These are phyloP conservation scores for Scheffersomyces stambukii DNA, from an alignment of 1,139 yeast species.

Conservation along the genomic window DNA sequence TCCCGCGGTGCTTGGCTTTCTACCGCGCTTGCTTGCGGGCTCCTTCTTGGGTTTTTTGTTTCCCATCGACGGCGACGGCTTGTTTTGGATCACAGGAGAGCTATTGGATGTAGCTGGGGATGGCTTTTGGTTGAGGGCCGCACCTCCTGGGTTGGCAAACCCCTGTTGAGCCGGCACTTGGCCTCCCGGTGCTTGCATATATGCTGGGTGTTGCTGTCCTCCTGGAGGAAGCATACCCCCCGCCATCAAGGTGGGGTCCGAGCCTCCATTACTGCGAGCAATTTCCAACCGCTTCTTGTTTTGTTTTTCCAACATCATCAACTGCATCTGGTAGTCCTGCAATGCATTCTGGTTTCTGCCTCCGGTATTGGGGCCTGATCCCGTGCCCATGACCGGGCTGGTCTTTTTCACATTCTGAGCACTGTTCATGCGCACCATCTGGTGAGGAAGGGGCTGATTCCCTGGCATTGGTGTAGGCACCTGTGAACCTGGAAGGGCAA, in stretches of 20 bases:
- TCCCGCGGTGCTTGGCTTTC: conserved; percentile 28
- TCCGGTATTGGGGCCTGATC: conserved; percentile 1
- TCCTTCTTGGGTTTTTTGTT: conserved; percentile 24
- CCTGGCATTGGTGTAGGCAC: conserved; percentile 1
- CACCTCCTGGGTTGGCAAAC: no score
- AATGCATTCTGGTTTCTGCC: conserved; percentile 39
- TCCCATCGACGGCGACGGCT: conserved; percentile 32
- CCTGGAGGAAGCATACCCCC: conserved; percentile 14
- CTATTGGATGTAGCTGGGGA: conserved; percentile 25
- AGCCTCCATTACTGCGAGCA: conserved; percentile 35
- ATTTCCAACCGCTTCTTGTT: conserved; percentile 60
- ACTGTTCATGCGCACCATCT: conserved; percentile 8
- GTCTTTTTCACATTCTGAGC: conserved; percentile 13
- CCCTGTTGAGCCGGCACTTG: background rate
- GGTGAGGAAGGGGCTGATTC: conserved; percentile 1
- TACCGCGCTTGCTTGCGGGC: conserved; percentile 27
- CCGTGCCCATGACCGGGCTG: conserved; percentile 5
- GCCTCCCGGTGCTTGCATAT: conserved; percentile 13
- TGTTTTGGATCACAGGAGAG: conserved; percentile 32
- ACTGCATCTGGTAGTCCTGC: conserved; percentile 74
- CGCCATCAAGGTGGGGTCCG: conserved; percentile 6
- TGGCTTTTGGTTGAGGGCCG: conserved; percentile 14
- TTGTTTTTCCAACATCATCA: conserved; percentile 67
- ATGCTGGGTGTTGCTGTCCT: conserved; percentile 7
- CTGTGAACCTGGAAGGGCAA: background rate